Evolutionary conservation across 495 filamentous ascomycete genomes (phyloP), one percentile per base, ranked within the genome.

Genomic region (Trichoderma reesei): DNA sequence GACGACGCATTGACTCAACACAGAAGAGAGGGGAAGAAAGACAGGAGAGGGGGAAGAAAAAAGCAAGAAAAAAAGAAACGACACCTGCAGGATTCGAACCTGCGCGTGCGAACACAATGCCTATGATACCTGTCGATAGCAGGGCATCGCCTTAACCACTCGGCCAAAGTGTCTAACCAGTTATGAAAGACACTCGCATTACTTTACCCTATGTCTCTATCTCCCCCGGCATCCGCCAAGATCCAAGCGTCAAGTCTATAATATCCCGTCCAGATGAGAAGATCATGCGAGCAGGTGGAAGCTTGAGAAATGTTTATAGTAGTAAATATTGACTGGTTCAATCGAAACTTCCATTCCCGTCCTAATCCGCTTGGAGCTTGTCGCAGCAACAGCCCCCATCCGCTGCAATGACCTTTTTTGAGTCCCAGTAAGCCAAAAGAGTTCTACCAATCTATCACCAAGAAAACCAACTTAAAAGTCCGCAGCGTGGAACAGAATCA

Each of bases 11-110:
- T 1, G 26, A 26, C 26, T 26, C 26, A 44, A n/a, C 14, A n/a
- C 1, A 44, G 13, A 9, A 2, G 42, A 3, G 13, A 46, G 6
- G 6, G 3, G 13, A 31, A 33, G 13, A 33, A 56, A 13, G 33
- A 31, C 13, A 56, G 5, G 18, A 31, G 14, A 26, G 20, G n/a
- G 7, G 5, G n/a, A 3, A 54, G 20, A 31, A 13, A 8, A 26
- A 54, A 26, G 46, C 18, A 26, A 13, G 1, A 20, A 54, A 31
- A 54, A 34, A 16, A 14, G 31, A 56, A 56, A 34, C 51, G 51
- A 56, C 51, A 56, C 51, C 51, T 56, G 51, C 51, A 56, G 51
- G 51, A 56, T 56, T 56, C 51, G 51, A 56, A 56, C 51, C 51
- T 56, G 51, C 51, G 51, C 51, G 51, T 56, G 51, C 51, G 51